Evolutionary conservation across 1,284 basidiomycete species (phyloP), one percentile per base, ranked within the genome.

Genomic region (Austropuccinia psidii): DNA sequence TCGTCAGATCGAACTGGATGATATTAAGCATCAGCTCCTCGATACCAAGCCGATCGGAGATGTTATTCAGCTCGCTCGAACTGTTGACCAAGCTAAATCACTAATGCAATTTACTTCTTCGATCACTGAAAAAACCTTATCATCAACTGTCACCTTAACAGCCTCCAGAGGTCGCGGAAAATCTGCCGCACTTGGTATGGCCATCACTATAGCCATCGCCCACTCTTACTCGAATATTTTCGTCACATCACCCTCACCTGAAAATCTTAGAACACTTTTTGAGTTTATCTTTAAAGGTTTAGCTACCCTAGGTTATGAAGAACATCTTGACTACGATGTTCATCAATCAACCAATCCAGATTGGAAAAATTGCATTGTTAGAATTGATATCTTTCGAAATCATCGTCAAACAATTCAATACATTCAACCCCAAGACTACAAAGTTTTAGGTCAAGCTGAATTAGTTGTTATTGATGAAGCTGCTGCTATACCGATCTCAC

Each of bases 181-280:
- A 82, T 96, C 93, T 27, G 95, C 96, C 4, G 91, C 95, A 0
- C 84, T 99, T 15, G 96, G 96, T 65, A 84, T 99, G 54, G 90
- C 93, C 0, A 92, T 98, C 74, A 90, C 95, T 6, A 90, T 93
- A 17, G 93, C 96, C 0, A 84, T 98, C 24, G 90, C 89, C 0
- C 91, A 97, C 79, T 93, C 93, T 21, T 98, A 98, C 81, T 90
- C 91, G 72, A 99, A 99, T 82, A 93, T 98, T 76, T 99, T 98
- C 80, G 93, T 98, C 62, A 98, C 96, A 4, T 94, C 91, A 79
- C 96, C 96, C 0, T 93, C 90, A 79, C 96, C 96, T 0, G 95
- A 98, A 82, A 99, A 99, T 82, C 84, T 99, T 82, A 93, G 90
- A 83, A 98, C 95, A 0, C 81, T 98, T n/a, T 99, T 98, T 80